Conservation (phyloP, 108 stramenopile genomes). For the Skeletonema grethae region DNA sequence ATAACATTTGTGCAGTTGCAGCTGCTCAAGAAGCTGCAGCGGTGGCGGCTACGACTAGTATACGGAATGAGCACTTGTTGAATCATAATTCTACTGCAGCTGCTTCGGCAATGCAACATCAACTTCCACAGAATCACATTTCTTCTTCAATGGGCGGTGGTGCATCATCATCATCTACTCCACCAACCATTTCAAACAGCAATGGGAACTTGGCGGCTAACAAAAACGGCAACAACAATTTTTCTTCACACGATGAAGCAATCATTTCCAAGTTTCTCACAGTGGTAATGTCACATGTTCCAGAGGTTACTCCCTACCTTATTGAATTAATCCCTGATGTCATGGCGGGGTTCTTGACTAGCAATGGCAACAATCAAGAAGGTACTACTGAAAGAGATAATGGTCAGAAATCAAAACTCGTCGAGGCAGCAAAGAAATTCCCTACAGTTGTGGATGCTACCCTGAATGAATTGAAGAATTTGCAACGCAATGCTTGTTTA, state of each 20-base stretch:
- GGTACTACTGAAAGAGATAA: neutral
- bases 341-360: neutral
- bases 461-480: neutral
- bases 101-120: neutral
- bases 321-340: constrained; percentile 12
- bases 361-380: no score
- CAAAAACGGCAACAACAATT: neutral
- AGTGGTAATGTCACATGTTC: constrained; percentile 20
- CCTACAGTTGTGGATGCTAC: neutral
- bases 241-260: constrained; percentile 1
- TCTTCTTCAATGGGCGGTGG: no score
- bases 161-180: no score
- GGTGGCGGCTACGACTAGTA: no score
- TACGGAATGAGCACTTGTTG: no score
- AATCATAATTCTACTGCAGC: no score
- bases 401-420: neutral
- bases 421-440: neutral
- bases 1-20: no score
- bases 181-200: neutral
- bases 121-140: neutral
- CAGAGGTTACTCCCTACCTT: constrained; percentile 25
- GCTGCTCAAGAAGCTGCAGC: no score
- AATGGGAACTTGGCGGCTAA: neutral
- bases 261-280: constrained; percentile 25
- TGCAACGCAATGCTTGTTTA: neutral